These are phyloP conservation scores for Citrus sinensis DNA, from an alignment of 345 rosid species.

Conservation along the genomic window DVS_A1.0 CM039163.1:13391001-13391500, in stretches of 20 bases:
- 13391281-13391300: background rate
- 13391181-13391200: background rate
- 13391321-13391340: too few relatives aligned
- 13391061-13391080: slow-evolving; percentile 92
- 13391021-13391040: slow-evolving; percentile 92
- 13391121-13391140: background rate
- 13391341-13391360: background rate
- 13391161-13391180: background rate
- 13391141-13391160: background rate
- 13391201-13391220: background rate
- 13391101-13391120: background rate
- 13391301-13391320: too few relatives aligned
- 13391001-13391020: slow-evolving; percentile 98
- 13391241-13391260: background rate
- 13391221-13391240: background rate
- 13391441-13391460: background rate
- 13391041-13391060: slow-evolving; percentile 96
- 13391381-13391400: too few relatives aligned
- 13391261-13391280: background rate
- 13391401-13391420: background rate
- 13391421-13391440: background rate
- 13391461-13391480: background rate
- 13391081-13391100: slow-evolving; percentile 6
- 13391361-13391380: too few relatives aligned
- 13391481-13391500: background rate